phyloP scores from a whole-genome alignment of 106 monocot species.

The Hemerocallis citrina region DNA sequence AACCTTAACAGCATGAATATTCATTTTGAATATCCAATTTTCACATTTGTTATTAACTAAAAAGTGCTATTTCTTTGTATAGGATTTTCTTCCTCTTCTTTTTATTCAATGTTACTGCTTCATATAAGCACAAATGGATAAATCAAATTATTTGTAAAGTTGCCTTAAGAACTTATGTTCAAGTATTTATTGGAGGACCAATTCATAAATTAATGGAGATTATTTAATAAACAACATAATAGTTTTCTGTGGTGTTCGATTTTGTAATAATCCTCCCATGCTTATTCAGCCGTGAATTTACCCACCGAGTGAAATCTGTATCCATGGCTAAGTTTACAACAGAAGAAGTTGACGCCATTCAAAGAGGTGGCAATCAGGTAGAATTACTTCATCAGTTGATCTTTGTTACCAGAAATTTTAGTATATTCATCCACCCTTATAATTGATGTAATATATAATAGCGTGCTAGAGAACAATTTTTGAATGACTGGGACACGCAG shows the following conservation, averaged over 20 bases:
- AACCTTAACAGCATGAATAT: no score
- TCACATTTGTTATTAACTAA: no score
- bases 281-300: constrained; percentile 70
- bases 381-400: background rate
- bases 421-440: background rate
- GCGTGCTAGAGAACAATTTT: constrained; percentile 53
- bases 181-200: no score
- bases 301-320: constrained; percentile 89
- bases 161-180: no score
- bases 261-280: background rate
- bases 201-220: no score
- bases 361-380: constrained; percentile 76
- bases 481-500: constrained; percentile 53
- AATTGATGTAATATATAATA: constrained; percentile 12
- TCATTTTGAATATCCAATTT: no score
- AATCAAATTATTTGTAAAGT: no score
- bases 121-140: no score
- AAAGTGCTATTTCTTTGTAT: no score
- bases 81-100: no score
- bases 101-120: no score
- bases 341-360: constrained; percentile 81
- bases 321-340: constrained; percentile 86
- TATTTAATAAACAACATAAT: no score
- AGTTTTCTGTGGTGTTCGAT: background rate
- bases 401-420: background rate